Base-by-base conservation (phyloP, 768 basidiomycete species). In the Boletales sp. region DNA sequence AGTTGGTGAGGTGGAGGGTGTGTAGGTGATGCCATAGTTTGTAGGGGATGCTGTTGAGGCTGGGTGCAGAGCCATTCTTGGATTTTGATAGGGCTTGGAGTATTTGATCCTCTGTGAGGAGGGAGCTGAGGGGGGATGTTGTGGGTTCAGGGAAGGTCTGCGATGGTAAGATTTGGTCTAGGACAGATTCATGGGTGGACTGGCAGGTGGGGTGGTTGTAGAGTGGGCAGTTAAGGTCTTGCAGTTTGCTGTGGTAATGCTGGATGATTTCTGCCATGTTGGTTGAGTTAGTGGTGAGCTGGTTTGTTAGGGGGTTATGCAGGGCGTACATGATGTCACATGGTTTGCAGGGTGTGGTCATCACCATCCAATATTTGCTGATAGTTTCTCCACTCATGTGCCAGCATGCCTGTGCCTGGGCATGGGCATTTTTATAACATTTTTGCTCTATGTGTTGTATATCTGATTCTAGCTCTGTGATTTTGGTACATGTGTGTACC, bases 151-250 rank as follows among this genome's bases (percentile, higher is more conserved):
- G 6, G 14, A 51, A 30, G 0, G n/a, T 35, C 12, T 54, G 53
- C 0, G 3, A 0, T 0, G 10, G 1, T 1, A 45, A 45, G 2
- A 47, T 55, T 4, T 33, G 11, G 0, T 2, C 2, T 0, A 55
- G 33, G 5, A 51, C 31, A 33, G 32, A 8, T 33, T 8, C 13
- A 10, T 10, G 42, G 74, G 70, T 0, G 72, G 58, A 0, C 56
- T 10, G 6, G 51, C 19, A 5, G 54, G 2, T 13, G 13, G 5
- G 53, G 33, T 57, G 38, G 1, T 17, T 2, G 13, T 33, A 1
- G 9, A 0, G 0, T 69, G 65, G 0, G 72, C 44, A 0, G 70
- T 46, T 0, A 69, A 64, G 72, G 74, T 74, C n/a, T 65, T 44
- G 0, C 48, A 8, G 1, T 68, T 65, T 1, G 45, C 8, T 0